Base-by-base conservation (phyloP, 164 flowering plant genomes). In the Cinnamomum micranthum region DNA sequence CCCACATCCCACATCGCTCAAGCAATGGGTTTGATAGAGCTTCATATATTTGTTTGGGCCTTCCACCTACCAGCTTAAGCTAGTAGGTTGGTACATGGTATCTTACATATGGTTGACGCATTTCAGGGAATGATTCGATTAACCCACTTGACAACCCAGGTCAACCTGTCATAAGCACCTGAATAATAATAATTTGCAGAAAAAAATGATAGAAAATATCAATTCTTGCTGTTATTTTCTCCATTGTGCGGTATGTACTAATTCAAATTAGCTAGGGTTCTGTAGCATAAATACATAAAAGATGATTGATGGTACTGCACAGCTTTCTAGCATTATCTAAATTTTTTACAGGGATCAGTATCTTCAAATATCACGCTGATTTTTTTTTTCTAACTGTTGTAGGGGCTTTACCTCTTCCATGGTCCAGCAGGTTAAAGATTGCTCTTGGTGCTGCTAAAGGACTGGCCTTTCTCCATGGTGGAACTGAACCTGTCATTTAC, bases 371-470 rank as follows among this genome's bases (percentile, higher is more conserved):
- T 66, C 24, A 41, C 28, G 55, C 73, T 73, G 62, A 73, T 64
- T 20, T 22, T 41, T 51, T 72, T 72, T 60, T 50, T 50, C 47
- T 0, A 1, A 35, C 63, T 77, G 22, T 71, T 73, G 81, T 65
- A 83, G 99, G 99, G 84, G 82, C 95, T 60, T 84, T 92, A 75
- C 99, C 98, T 80, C 97, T 95, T 65, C 90, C 98, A 63, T 95
- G 99, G 99, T 76, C 90, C 73, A 90, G 80, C 82, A 87, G 99
- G 85, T 86, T 95, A 51, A 95, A 92, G 82, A 90, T 93, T 80
- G 96, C 99, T 52, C 85, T 92, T 69, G 97, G 99, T 59, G 97
- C 99, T 52, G 99, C 99, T 52, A 95, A 95, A 86, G 99, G 99
- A 60, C 77, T 95, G 80, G 96, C 97, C 55, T 93, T 93, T 81